Evolutionary conservation across 176 grass and related monocot species (phyloP).

Genomic region (Stipa capillata): DNA sequence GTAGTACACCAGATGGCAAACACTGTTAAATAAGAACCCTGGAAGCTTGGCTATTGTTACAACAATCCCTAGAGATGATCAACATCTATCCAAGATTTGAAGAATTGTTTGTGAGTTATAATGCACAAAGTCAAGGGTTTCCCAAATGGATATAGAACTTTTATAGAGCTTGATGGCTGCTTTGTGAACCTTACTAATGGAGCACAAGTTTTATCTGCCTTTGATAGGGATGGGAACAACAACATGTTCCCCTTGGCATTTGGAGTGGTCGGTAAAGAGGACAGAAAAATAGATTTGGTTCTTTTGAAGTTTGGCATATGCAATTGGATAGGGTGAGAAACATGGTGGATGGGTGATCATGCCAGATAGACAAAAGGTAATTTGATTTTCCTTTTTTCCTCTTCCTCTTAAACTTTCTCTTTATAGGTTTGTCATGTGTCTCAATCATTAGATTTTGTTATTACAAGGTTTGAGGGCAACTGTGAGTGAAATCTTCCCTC

Average conservation of each 20-base stretch:
- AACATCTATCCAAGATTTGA: not conserved
- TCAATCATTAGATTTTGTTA: no score
- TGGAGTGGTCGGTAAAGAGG: not conserved
- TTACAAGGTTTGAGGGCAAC: not conserved
- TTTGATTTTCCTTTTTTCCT: no score
- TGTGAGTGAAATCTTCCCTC: not conserved
- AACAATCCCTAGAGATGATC: not conserved
- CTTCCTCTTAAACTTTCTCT: no score
- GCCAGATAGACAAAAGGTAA: not conserved
- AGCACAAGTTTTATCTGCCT: not conserved
- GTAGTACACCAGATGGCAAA: not conserved
- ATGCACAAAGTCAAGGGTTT: not conserved
- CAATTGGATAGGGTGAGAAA: not conserved
- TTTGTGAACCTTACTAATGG: not conserved
- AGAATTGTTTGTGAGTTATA: not conserved
- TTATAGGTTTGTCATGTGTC: no score
- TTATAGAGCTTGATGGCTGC: not conserved
- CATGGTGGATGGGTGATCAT: not conserved
- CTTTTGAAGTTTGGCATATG: no score
- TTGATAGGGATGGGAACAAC: not conserved
- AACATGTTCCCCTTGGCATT: not conserved
- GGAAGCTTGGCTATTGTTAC: not conserved
- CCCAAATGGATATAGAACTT: not conserved
- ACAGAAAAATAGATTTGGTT: not conserved
- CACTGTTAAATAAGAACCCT: not conserved